These are phyloP conservation scores for Fomitiporia mediterranea DNA, from an alignment of 1,284 basidiomycete species.

Conservation along the genomic window DNA sequence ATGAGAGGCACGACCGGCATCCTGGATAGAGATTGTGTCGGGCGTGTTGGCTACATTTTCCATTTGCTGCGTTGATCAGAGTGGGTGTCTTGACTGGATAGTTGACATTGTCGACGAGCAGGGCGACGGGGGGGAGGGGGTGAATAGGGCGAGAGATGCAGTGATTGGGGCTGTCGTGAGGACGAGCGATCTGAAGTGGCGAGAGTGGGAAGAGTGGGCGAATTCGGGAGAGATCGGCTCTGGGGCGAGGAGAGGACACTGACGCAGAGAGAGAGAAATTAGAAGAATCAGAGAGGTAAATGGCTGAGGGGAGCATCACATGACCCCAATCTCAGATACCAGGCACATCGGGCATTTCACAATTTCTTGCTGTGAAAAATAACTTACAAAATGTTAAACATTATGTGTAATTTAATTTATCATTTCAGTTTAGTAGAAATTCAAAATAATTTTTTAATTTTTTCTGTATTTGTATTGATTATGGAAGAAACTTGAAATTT, in stretches of 20 bases:
- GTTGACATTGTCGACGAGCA: constrained; percentile 3
- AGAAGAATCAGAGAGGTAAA: too few relatives aligned
- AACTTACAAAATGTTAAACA: too few relatives aligned
- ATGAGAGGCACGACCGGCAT: not conserved
- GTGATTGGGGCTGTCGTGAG: constrained; percentile 1
- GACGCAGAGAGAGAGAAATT: not conserved
- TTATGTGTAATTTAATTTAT: too few relatives aligned
- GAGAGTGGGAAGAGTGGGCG: not conserved
- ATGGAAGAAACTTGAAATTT: too few relatives aligned
- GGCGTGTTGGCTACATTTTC: constrained; percentile 5
- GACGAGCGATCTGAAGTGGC: not conserved
- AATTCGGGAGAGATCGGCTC: constrained; percentile 5
- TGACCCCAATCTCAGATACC: not conserved
- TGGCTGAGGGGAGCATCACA: too few relatives aligned
- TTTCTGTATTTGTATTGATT: too few relatives aligned
- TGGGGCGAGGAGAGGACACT: too few relatives aligned
- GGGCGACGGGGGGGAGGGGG: not conserved
- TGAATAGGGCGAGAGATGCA: not conserved
- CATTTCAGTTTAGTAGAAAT: too few relatives aligned
- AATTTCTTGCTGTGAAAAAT: too few relatives aligned
- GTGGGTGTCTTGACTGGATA: not conserved
- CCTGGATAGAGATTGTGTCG: not conserved
- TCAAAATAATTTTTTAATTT: too few relatives aligned
- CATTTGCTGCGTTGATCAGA: constrained; percentile 8
- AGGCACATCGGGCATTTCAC: too few relatives aligned